phyloP scores from a whole-genome alignment of 257 asterid species.

The Scutellaria barbata region DNA sequence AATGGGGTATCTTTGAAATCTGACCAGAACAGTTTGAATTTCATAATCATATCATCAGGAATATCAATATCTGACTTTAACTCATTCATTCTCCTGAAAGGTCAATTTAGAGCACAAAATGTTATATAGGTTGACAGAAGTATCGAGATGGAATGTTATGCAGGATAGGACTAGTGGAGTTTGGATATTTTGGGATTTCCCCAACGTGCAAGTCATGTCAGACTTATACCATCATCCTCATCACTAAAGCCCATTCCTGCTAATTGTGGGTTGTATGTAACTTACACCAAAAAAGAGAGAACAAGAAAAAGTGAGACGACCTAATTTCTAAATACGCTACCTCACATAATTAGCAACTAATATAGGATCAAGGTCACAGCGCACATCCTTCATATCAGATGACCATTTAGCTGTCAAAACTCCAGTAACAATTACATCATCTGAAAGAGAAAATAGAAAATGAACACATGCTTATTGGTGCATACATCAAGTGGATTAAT shows the following conservation, averaged over 20 bases:
- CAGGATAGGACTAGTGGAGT: slow-evolving; percentile 1
- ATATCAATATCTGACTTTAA: slow-evolving; percentile 76
- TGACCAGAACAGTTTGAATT: slow-evolving; percentile 84
- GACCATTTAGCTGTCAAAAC: slow-evolving; percentile 94
- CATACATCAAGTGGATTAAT: neutral
- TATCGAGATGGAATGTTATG: neutral
- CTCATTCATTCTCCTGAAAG: slow-evolving; percentile 81
- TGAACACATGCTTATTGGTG: slow-evolving; percentile 22
- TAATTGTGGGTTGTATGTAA: neutral
- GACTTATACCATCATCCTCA: no score
- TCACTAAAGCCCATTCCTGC: no score
- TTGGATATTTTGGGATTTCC: slow-evolving; percentile 2
- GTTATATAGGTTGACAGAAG: slow-evolving; percentile 8
- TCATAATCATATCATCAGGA: slow-evolving; percentile 65
- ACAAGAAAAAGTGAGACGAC: slow-evolving; percentile 11
- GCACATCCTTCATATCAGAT: slow-evolving; percentile 77
- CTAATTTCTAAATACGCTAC: slow-evolving; percentile 41
- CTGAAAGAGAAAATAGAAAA: slow-evolving; percentile 51
- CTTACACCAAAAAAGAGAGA: slow-evolving; percentile 11
- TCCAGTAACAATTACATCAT: slow-evolving; percentile 93
- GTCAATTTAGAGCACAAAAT: slow-evolving; percentile 14
- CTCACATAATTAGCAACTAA: slow-evolving; percentile 86
- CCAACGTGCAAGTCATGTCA: slow-evolving; percentile 4
- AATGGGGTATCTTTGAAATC: slow-evolving; percentile 74
- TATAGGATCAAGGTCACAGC: slow-evolving; percentile 98